phyloP scores from a whole-genome alignment of 2,329 filamentous ascomycete species.

The Dothiorella sarmentorum region DNA sequence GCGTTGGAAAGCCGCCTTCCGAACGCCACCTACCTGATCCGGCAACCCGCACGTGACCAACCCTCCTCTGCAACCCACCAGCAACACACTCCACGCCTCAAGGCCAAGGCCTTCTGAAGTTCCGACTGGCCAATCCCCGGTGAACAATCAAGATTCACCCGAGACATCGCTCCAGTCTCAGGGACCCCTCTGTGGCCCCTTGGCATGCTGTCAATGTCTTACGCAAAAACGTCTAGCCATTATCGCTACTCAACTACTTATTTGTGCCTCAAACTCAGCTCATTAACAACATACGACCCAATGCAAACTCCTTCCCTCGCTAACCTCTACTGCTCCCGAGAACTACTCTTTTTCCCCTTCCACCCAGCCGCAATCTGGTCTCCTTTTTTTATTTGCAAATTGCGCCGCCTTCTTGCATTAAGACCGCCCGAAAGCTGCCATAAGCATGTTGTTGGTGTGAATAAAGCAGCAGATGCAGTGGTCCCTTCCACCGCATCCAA shows the following conservation, averaged over 20 bases:
- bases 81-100: neutral
- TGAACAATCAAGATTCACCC: neutral
- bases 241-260: conserved; percentile 18
- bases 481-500: neutral
- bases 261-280: conserved; percentile 14
- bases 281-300: conserved; percentile 15
- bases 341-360: conserved; percentile 3
- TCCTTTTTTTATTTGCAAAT: neutral
- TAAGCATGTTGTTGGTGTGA: conserved; percentile 2
- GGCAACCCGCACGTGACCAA: neutral
- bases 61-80: neutral
- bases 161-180: neutral
- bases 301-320: conserved; percentile 5
- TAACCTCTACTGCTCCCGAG: neutral
- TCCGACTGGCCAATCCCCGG: too few relatives aligned
- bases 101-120: too few relatives aligned
- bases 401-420: neutral
- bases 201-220: neutral
- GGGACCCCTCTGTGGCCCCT: neutral
- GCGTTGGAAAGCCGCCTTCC: neutral
- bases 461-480: neutral
- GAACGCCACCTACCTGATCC: neutral
- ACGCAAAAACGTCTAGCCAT: conserved; percentile 14
- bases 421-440: neutral
- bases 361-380: conserved; percentile 7